phyloP scores from a whole-genome alignment of 1,284 basidiomycete genomes.

The Heterobasidion parviporum region DNA sequence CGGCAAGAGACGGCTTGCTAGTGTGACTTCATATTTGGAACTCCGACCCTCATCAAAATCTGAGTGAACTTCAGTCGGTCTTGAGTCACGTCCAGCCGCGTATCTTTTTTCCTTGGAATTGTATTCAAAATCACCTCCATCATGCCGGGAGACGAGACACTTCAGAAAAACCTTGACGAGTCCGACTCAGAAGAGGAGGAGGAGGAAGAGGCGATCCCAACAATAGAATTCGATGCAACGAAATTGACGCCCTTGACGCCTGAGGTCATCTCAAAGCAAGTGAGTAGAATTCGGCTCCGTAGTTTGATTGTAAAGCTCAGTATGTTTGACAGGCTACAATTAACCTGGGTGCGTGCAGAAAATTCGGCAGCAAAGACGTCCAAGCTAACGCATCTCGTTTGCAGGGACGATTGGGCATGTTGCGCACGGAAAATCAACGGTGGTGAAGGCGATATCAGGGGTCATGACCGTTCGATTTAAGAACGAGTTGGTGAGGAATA shows the following conservation, averaged over 20 bases:
- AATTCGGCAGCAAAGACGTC: conserved; percentile 1
- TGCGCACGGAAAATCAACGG: conserved; percentile 98
- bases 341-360: conserved; percentile 57
- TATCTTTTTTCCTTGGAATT: background rate
- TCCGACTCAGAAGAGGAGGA: conserved; percentile 61
- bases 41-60: background rate
- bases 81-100: background rate
- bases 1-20: too few relatives aligned
- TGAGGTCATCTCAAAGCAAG: conserved; percentile 97
- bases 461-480: conserved; percentile 99
- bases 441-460: conserved; percentile 99
- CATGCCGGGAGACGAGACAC: conserved; percentile 61
- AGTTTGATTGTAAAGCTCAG: conserved; percentile 1
- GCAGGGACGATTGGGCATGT: conserved; percentile 93
- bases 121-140: background rate
- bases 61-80: conserved; percentile 1
- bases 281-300: conserved; percentile 31
- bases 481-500: conserved; percentile 97
- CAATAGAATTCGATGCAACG: conserved; percentile 67
- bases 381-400: conserved; percentile 3
- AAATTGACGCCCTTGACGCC: conserved; percentile 88
- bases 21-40: too few relatives aligned
- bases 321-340: conserved; percentile 60
- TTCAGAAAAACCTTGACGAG: conserved; percentile 52
- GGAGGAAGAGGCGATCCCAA: conserved; percentile 48